Evolutionary conservation across 805 yeast genomes (phyloP).

Genomic region (Saccharomyces kudriavzevii): DNA sequence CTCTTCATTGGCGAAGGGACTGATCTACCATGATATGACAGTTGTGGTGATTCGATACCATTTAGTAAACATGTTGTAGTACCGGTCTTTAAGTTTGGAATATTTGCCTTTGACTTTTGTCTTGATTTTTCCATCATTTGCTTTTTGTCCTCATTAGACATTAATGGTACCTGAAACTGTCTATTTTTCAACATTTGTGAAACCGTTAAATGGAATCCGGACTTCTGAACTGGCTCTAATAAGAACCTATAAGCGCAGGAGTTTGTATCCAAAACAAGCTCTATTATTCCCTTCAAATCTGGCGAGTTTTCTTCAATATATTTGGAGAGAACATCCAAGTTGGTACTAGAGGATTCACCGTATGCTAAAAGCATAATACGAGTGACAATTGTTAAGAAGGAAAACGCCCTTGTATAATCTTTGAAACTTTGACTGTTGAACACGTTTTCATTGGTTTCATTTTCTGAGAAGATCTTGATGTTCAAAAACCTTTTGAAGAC

Average conservation of each 20-base stretch:
- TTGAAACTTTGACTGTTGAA: conserved; percentile 10
- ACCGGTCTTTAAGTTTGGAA: neutral
- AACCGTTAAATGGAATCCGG: conserved; percentile 23
- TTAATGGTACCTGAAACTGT: neutral
- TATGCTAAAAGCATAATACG: conserved; percentile 13
- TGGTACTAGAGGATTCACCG: conserved; percentile 27
- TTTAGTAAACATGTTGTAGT: neutral
- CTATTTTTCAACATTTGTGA: conserved; percentile 12
- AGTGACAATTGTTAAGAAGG: conserved; percentile 14
- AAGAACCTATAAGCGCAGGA: conserved; percentile 18
- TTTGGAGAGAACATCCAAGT: conserved; percentile 52
- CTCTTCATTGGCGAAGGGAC: neutral
- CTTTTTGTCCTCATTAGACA: neutral
- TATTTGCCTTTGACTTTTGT: neutral
- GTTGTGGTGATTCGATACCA: neutral
- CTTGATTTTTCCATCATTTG: neutral
- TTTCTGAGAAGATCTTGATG: conserved; percentile 6
- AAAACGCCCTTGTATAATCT: conserved; percentile 11
- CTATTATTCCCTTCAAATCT: conserved; percentile 10
- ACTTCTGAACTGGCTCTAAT: conserved; percentile 18
- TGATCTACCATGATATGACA: neutral
- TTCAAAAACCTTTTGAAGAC: conserved; percentile 9
- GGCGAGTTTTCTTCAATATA: conserved; percentile 67
- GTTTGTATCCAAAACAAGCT: conserved; percentile 14
- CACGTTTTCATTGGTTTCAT: conserved; percentile 8